Conservation (phyloP, 257 asterid species). For the Sherardia arvensis region DNA sequence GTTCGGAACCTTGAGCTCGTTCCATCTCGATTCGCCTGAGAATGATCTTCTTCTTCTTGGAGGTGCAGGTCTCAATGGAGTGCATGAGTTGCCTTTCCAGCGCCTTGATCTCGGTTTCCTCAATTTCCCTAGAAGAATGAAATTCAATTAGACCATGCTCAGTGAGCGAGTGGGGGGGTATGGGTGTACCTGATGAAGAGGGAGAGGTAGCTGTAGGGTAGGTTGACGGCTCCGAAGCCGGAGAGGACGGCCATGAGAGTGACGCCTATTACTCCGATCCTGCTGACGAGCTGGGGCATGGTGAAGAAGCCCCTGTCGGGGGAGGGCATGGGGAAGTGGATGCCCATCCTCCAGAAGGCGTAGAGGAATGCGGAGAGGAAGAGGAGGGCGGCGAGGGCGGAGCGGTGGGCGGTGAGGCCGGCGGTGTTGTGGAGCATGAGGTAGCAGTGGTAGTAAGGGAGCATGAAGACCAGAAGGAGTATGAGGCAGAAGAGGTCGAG, state of each 20-base stretch:
- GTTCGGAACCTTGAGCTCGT: constrained; percentile 80
- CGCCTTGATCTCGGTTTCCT: constrained; percentile 82
- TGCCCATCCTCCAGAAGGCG: constrained; percentile 96
- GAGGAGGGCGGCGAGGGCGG: constrained; percentile 73
- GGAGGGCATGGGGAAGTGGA: constrained; percentile 99
- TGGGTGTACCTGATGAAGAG: constrained; percentile 92
- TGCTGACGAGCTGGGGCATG: constrained; percentile 88
- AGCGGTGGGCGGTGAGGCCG: constrained; percentile 84
- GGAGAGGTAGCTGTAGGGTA: constrained; percentile 93
- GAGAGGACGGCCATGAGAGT: constrained; percentile 93
- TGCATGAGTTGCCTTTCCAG: constrained; percentile 96
- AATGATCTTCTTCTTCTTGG: constrained; percentile 91
- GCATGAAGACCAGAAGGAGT: constrained; percentile 81
- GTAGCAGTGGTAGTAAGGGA: constrained; percentile 95
- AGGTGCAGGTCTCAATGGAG: constrained; percentile 85
- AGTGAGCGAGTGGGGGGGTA: too few species aligned
- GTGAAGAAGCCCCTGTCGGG: constrained; percentile 98
- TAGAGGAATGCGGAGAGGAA: constrained; percentile 84
- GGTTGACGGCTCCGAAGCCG: constrained; percentile 98
- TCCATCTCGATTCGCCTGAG: constrained; percentile 81
- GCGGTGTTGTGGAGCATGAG: constrained; percentile 76
- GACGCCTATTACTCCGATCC: constrained; percentile 98
- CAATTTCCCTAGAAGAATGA: constrained; percentile 74
- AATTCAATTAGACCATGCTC: too few species aligned
- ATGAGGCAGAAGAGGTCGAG: constrained; percentile 91